Conservation (phyloP, 2,329 filamentous ascomycete genomes). For the Paracamarosporium sp. region DNA sequence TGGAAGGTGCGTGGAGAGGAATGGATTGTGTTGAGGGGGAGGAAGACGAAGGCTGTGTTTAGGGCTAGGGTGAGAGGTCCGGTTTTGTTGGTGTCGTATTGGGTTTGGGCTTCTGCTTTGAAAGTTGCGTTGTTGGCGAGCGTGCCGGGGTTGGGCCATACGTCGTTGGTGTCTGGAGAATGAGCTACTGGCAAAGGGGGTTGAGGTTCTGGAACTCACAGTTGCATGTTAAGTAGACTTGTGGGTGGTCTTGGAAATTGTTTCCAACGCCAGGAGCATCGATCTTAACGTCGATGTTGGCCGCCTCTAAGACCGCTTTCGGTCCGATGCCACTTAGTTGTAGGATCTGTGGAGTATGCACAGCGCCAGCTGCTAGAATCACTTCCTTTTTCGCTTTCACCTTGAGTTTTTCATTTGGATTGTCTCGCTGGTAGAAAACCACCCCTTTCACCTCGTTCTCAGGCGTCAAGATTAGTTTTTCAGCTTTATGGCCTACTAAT, state of each 20-base stretch:
- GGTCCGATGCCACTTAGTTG: slow-evolving; percentile 39
- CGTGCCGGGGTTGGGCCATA: slow-evolving; percentile 28
- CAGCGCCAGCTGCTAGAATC: slow-evolving; percentile 64
- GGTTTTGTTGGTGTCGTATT: slow-evolving; percentile 33
- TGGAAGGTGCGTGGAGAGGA: slow-evolving; percentile 22
- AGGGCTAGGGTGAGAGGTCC: slow-evolving; percentile 37
- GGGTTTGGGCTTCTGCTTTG: slow-evolving; percentile 30
- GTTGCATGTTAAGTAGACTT: slow-evolving; percentile 28
- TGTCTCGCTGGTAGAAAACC: slow-evolving; percentile 11
- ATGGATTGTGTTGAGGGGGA: slow-evolving; percentile 24
- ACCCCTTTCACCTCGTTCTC: slow-evolving; percentile 12
- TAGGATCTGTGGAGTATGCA: slow-evolving; percentile 63
- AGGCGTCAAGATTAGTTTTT: slow-evolving; percentile 8
- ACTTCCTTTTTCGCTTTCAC: slow-evolving; percentile 53
- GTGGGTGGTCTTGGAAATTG: slow-evolving; percentile 43
- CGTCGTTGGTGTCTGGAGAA: slow-evolving; percentile 17
- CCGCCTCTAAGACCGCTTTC: slow-evolving; percentile 24
- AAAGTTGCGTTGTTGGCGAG: slow-evolving; percentile 28
- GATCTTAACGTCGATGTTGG: slow-evolving; percentile 30
- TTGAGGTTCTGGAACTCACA: slow-evolving; percentile 16
- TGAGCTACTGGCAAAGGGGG: not conserved
- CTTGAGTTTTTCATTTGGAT: slow-evolving; percentile 6
- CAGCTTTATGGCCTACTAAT: slow-evolving; percentile 22
- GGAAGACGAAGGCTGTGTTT: slow-evolving; percentile 29
- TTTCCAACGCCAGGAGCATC: slow-evolving; percentile 38